Percentiles rank a stretch among this genome's conserved stretches.
Evolutionary conservation across 805 yeast species (phyloP).

Genomic region (Priceomyces fermenticarens): DNA sequence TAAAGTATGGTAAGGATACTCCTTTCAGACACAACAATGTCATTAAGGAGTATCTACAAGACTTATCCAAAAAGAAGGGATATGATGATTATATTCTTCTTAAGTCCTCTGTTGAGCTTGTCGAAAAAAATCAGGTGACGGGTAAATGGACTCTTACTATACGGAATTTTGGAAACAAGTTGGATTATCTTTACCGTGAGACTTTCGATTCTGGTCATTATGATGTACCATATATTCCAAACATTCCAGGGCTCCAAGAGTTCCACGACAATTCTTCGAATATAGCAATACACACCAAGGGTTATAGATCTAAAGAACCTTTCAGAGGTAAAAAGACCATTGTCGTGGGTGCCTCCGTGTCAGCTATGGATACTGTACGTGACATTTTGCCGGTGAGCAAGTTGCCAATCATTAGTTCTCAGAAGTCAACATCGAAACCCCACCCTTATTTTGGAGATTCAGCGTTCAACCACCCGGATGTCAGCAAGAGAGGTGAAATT

Average conservation of each 20-base stretch:
- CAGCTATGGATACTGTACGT: slow-evolving; percentile 57
- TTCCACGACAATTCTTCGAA: slow-evolving; percentile 25
- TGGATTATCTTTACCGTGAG: slow-evolving; percentile 27
- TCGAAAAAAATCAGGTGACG: slow-evolving; percentile 14
- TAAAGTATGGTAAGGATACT: slow-evolving; percentile 15
- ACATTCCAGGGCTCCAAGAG: slow-evolving; percentile 37
- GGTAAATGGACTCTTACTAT: slow-evolving; percentile 20
- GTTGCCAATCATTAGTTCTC: slow-evolving; percentile 10
- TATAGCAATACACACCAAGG: slow-evolving; percentile 43
- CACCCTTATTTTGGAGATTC: slow-evolving; percentile 8
- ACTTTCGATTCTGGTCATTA: slow-evolving; percentile 47
- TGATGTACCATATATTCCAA: slow-evolving; percentile 45
- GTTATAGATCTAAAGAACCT: slow-evolving; percentile 29
- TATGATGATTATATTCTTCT: slow-evolving; percentile 18
- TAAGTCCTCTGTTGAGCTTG: slow-evolving; percentile 26
- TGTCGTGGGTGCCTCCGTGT: slow-evolving; percentile 53
- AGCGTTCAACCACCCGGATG: slow-evolving; percentile 10
- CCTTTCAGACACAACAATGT: slow-evolving; percentile 17
- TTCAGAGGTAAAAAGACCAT: slow-evolving; percentile 34
- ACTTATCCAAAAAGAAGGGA: slow-evolving; percentile 16
- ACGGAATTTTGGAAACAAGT: slow-evolving; percentile 15
- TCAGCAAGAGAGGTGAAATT: slow-evolving; percentile 8
- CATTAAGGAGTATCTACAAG: slow-evolving; percentile 17
- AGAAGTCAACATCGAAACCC: slow-evolving; percentile 4
- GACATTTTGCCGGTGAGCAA: slow-evolving; percentile 17